Evolutionary conservation across 2,329 filamentous ascomycete species (phyloP).

Genomic region (Fusarium coffeatum): DNA sequence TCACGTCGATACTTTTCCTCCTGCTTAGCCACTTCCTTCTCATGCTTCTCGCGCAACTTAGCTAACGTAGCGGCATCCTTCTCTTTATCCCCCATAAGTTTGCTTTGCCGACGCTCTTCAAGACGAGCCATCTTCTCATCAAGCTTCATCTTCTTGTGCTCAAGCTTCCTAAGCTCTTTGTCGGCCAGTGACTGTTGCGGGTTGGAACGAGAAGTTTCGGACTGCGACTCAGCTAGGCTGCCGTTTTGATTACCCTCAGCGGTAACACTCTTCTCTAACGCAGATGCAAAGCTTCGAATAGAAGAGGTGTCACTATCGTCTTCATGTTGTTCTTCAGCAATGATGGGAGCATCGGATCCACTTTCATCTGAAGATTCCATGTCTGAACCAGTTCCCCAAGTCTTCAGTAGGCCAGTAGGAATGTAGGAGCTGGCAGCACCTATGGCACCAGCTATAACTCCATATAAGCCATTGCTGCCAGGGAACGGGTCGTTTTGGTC

Average conservation of each 20-base stretch:
- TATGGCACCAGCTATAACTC: slow-evolving; percentile 65
- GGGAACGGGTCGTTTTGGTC: slow-evolving; percentile 50
- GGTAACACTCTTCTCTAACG: slow-evolving; percentile 53
- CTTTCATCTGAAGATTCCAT: slow-evolving; percentile 45
- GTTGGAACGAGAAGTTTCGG: slow-evolving; percentile 54
- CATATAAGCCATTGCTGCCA: slow-evolving; percentile 63
- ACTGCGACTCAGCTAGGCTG: slow-evolving; percentile 48
- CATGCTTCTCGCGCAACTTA: slow-evolving; percentile 72
- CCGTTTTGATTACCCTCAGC: slow-evolving; percentile 46
- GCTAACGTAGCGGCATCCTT: slow-evolving; percentile 63
- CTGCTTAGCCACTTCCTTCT: slow-evolving; percentile 71
- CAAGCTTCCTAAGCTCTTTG: slow-evolving; percentile 73
- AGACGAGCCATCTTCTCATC: slow-evolving; percentile 71
- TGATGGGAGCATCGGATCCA: slow-evolving; percentile 37
- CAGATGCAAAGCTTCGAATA: slow-evolving; percentile 62
- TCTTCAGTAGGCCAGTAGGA: slow-evolving; percentile 51
- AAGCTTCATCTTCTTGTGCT: slow-evolving; percentile 69
- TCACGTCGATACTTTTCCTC: slow-evolving; percentile 75
- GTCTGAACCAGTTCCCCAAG: slow-evolving; percentile 46
- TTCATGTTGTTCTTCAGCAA: slow-evolving; percentile 44
- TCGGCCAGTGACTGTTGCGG: slow-evolving; percentile 54
- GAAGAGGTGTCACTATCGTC: slow-evolving; percentile 59
- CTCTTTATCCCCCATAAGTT: slow-evolving; percentile 60
- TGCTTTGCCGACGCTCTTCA: slow-evolving; percentile 59
- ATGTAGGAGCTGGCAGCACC: slow-evolving; percentile 62